Base-by-base conservation (phyloP, 176 grass and related monocot genomes). In the Oropetium thomaeum region DNA sequence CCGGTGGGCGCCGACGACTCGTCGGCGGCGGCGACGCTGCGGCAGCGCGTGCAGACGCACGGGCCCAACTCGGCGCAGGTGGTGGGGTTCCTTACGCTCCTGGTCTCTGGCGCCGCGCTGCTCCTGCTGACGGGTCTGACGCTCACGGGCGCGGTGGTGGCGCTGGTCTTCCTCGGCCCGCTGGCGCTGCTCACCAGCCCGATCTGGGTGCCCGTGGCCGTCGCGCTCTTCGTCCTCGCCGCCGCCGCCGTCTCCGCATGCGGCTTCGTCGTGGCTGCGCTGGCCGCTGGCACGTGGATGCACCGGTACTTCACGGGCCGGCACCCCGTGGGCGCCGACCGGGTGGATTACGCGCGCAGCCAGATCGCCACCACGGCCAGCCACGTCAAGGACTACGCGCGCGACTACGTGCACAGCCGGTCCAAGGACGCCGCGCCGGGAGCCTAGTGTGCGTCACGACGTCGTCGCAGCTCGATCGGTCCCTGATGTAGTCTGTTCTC, bases 371-470 rank as follows among this genome's bases (percentile, higher is more conserved):
- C 88, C 72, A 90, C 92, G 7, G 92, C 92, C 8, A 84, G 64
- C 69, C 87, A 95, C 59, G 84, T 99, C 72, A 99, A 95, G 89
- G 89, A 95, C 87, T 90, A 88, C 84, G 91, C 96, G 2, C 52
- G 74, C 53, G 96, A 88, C 0, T 95, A 95, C 82, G 77, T 92
- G 23, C 77, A 88, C 2, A 80, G 12, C 85, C 82, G 87, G 9
- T n/a, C 79, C 75, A 99, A 99, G 92, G 96, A 99, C 65, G 96
- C 96, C 45, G 96, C 96, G n/a, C 89, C 96, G 8, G 96, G 96
- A 43, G 91, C 95, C 0, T 94, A 87, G 62, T 55, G 22, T 8
- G 74, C 66, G 33, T 10, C 41, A 42, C 5, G 2, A 10, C 35
- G 35, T 10, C 15, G 33, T 34, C 16, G 28, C 48, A 0, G 9